These are phyloP conservation scores for Pseudozyma pruni DNA, from an alignment of 1,284 basidiomycete genomes.

Conservation along the genomic window DNA sequence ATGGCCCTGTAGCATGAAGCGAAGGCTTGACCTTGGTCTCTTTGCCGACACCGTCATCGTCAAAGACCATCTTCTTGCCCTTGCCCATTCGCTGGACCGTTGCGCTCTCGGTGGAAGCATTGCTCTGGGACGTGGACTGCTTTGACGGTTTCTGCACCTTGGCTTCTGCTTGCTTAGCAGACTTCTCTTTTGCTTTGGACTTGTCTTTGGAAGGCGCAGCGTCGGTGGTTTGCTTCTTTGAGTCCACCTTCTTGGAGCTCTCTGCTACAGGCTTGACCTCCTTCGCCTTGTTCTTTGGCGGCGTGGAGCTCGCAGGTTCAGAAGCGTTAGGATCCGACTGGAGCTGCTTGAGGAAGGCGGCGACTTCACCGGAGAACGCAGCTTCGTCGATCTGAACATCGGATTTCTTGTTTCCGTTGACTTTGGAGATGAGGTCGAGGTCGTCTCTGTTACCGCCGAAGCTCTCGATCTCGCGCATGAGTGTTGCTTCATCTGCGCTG, in stretches of 20 bases:
- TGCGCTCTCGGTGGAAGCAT: constrained; percentile 13
- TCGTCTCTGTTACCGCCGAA: constrained; percentile 42
- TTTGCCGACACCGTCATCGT: constrained; percentile 43
- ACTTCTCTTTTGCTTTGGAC: constrained; percentile 15
- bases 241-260: constrained; percentile 8
- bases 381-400: constrained; percentile 35
- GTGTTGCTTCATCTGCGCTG: constrained; percentile 40
- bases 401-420: constrained; percentile 32
- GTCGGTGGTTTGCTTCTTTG: constrained; percentile 14
- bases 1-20: constrained; percentile 10
- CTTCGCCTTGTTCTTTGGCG: constrained; percentile 9
- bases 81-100: constrained; percentile 37
- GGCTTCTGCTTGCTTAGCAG: constrained; percentile 23
- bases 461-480: constrained; percentile 48
- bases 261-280: constrained; percentile 12
- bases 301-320: constrained; percentile 10
- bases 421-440: constrained; percentile 42
- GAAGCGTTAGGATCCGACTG: constrained; percentile 21
- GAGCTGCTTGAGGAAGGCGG: constrained; percentile 41
- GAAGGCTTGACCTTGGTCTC: constrained; percentile 23
- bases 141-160: constrained; percentile 22
- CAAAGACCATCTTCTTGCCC: constrained; percentile 55
- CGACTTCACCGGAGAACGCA: constrained; percentile 35
- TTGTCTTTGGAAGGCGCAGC: constrained; percentile 11
- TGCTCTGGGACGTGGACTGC: constrained; percentile 7